Evolutionary conservation across 2,329 filamentous ascomycete genomes (phyloP).

Genomic region (Hypoxylon sp.): DNA sequence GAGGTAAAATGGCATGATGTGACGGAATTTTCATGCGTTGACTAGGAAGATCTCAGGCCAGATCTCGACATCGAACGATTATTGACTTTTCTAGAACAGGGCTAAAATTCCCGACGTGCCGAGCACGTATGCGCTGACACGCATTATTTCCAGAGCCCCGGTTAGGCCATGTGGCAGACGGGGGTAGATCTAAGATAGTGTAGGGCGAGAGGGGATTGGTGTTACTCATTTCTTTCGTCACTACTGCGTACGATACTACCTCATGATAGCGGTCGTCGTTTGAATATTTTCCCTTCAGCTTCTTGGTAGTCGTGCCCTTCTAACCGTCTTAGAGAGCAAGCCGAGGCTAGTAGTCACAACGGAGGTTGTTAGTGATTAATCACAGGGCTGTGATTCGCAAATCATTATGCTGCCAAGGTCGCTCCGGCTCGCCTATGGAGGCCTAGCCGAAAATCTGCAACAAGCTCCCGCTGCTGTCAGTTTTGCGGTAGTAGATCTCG

Average conservation of each 20-base stretch:
- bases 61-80: constrained; percentile 40
- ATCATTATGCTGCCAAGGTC: not conserved
- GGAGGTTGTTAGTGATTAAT: not conserved
- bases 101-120: constrained; percentile 29
- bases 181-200: constrained; percentile 29
- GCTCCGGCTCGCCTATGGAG: not conserved
- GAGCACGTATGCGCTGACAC: constrained; percentile 19
- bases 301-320: not conserved
- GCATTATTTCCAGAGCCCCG: constrained; percentile 22
- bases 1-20: constrained; percentile 42
- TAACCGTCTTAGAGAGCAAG: constrained; percentile 14
- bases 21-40: constrained; percentile 38
- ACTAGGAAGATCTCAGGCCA: constrained; percentile 30
- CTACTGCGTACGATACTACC: not conserved
- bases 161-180: constrained; percentile 24
- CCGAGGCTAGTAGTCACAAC: constrained; percentile 10
- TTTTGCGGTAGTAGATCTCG: constrained; percentile 14
- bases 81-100: constrained; percentile 34
- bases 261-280: not conserved
- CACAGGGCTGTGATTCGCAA: not conserved
- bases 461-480: constrained; percentile 16
- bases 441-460: constrained; percentile 10
- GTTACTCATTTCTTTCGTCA: not conserved
- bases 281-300: constrained; percentile 2
- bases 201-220: not conserved